Base-by-base conservation (phyloP, 1,284 basidiomycete genomes). In the Boletellus deceptivus region DNA sequence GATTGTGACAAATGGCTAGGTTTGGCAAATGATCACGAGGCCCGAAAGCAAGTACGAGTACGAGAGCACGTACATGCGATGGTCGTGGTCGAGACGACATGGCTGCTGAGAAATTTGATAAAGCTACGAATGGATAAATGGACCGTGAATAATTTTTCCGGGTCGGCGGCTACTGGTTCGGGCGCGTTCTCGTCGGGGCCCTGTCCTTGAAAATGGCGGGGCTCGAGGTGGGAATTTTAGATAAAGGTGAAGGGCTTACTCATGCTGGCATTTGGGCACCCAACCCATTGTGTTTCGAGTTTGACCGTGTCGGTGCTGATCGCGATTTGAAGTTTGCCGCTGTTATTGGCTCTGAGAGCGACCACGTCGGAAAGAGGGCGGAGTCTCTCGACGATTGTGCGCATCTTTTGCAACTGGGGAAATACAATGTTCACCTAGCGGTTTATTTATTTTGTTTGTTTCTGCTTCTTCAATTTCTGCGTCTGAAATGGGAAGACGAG, bases 31-130 rank as follows among this genome's bases (percentile, higher is more conserved):
- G n/a, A 11, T 11, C 54, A 27, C 27, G 24, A 40, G 43, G 16
- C 34, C 40, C 24, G n/a, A 6, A 24, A 55, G 9, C 11, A 10
- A 31, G 29, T 11, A 11, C 16, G 24, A 29, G 25, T 45, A 37
- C 34, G 40, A 27, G 47, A 31, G 36, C 34, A 62, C 83, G 52
- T 61, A 93, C 92, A 91, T 14, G 90, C 91, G 54, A 95, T 92
- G 0, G 91, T 93, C 1, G 87, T 86, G 0, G 85, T 88, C 2
- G 89, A 91, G n/a, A 94, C 83, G 43, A 88, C 80, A 67, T 93
- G 86, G 53, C 87, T 87, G 51, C 82, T 88, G 43, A 95, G 73
- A 69, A 94, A 94, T 66, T 91, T 92, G 57, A 88, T 75, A 62
- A 94, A 84, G 53, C 87, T 89, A 48, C 81, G 81, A 40, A 87